Evolutionary conservation across 129 eudicot species (phyloP).

Genomic region (Saposhnikovia divaricata): DNA sequence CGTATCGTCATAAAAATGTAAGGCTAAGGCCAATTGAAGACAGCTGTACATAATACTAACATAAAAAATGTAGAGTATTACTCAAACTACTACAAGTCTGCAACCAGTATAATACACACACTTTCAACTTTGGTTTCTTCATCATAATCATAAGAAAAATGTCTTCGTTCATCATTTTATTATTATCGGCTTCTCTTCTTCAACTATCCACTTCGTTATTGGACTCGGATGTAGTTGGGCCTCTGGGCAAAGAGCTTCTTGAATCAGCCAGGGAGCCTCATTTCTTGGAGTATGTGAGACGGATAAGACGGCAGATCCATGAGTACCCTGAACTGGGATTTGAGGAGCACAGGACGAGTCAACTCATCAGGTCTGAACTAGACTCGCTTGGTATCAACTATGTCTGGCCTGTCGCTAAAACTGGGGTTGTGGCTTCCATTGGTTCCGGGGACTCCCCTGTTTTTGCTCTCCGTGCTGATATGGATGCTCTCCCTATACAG

Average conservation of each 20-base stretch:
- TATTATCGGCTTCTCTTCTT: neutral
- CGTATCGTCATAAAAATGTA: neutral
- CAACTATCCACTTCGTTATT: neutral
- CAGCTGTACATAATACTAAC: neutral
- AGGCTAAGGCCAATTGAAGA: neutral
- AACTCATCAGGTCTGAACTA: conserved; percentile 43
- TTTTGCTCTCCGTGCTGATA: conserved; percentile 59
- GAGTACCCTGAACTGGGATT: conserved; percentile 54
- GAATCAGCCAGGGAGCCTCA: conserved; percentile 40
- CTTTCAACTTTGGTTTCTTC: neutral
- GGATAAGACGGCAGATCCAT: conserved; percentile 51
- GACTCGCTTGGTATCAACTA: conserved; percentile 47
- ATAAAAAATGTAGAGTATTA: neutral
- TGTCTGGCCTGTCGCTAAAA: conserved; percentile 49
- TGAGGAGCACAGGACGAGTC: conserved; percentile 51
- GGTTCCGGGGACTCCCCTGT: conserved; percentile 44
- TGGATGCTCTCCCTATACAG: conserved; percentile 67
- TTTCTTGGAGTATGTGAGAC: conserved; percentile 36
- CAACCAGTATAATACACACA: neutral
- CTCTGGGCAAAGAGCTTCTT: conserved; percentile 32
- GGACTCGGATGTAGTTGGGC: conserved; percentile 22
- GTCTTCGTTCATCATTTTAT: neutral
- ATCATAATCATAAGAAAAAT: neutral
- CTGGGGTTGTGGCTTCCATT: conserved; percentile 54
- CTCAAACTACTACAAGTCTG: too few species aligned